These are phyloP conservation scores for Volvariella surrecta DNA, from an alignment of 1,284 basidiomycete species.

Conservation along the genomic window DNA sequence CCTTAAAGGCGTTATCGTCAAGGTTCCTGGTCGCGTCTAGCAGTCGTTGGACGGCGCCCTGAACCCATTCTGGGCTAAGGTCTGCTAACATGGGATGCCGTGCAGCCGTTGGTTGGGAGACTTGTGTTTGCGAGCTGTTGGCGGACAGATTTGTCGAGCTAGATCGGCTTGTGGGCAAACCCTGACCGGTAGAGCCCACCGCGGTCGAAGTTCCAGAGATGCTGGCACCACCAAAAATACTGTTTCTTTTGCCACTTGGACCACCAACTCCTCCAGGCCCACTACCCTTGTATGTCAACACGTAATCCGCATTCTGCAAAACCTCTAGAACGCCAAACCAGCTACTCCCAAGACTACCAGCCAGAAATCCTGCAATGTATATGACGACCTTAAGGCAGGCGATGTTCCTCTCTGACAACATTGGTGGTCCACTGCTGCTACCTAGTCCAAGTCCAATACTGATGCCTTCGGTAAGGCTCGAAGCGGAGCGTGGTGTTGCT, in stretches of 20 bases:
- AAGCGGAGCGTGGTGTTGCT: conserved; percentile 49
- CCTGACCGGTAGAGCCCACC: conserved; percentile 11
- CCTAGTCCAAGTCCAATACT: conserved; percentile 41
- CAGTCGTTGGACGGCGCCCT: conserved; percentile 65
- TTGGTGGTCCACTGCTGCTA: conserved; percentile 49
- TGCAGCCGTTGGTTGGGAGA: conserved; percentile 1
- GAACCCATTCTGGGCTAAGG: conserved; percentile 68
- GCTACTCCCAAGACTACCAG: conserved; percentile 75
- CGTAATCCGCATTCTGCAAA: conserved; percentile 89
- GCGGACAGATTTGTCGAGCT: conserved; percentile 21
- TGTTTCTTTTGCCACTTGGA: conserved; percentile 19
- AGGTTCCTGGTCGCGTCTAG: conserved; percentile 82
- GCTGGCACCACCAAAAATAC: conserved; percentile 23
- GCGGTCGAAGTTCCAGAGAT: too few relatives aligned
- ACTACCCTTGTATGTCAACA: conserved; percentile 56
- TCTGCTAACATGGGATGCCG: conserved; percentile 64
- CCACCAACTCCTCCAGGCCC: conserved; percentile 18
- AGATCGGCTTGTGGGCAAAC: conserved; percentile 24
- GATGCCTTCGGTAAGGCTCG: conserved; percentile 48
- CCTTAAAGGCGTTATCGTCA: conserved; percentile 75
- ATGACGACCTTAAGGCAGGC: conserved; percentile 85
- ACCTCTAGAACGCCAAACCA: conserved; percentile 92
- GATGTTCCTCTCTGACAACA: conserved; percentile 82
- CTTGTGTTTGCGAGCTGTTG: conserved; percentile 9
- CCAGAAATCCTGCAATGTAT: conserved; percentile 73